These are phyloP conservation scores for Podosphaera xanthii DNA, from an alignment of 2,329 filamentous ascomycete species.

Conservation along the genomic window DNA sequence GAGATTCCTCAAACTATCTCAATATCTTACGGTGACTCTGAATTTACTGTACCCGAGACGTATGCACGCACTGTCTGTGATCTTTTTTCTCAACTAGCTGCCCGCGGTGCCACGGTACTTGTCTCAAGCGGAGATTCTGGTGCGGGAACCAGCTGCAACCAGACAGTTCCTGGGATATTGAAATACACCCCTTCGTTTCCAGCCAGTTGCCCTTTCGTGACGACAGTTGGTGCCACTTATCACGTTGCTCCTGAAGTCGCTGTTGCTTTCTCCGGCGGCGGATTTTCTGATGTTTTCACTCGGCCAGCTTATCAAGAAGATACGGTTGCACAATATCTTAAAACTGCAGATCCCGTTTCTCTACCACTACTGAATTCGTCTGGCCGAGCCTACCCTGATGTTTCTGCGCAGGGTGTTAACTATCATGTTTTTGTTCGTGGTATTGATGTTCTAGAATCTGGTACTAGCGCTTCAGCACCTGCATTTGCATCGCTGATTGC, in stretches of 20 bases:
- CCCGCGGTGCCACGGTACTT: constrained; percentile 25
- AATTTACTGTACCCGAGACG: constrained; percentile 26
- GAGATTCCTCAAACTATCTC: constrained; percentile 35
- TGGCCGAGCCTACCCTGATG: constrained; percentile 28
- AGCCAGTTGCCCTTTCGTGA: constrained; percentile 27
- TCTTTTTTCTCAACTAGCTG: constrained; percentile 29
- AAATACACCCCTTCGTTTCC: constrained; percentile 27
- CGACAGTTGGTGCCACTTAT: constrained; percentile 21
- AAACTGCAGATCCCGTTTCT: constrained; percentile 17
- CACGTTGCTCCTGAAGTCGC: constrained; percentile 9
- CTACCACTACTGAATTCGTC: constrained; percentile 23
- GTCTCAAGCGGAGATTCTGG: constrained; percentile 26
- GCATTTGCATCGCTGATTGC: constrained; percentile 33
- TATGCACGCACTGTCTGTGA: constrained; percentile 30
- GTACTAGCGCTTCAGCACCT: constrained; percentile 31
- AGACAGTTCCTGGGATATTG: constrained; percentile 15
- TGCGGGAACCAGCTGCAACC: constrained; percentile 16
- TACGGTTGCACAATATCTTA: constrained; percentile 22
- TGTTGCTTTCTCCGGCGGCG: constrained; percentile 18
- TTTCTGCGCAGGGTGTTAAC: constrained; percentile 32
- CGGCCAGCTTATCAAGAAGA: constrained; percentile 21
- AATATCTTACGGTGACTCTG: constrained; percentile 32
- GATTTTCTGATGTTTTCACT: constrained; percentile 22
- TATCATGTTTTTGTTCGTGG: constrained; percentile 22
- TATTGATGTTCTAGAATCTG: constrained; percentile 19